A percentile compares a stretch with the other conserved stretches of the same genome.
These are phyloP conservation scores for Glaciozyma antarctica DNA, from an alignment of 768 basidiomycete genomes.

Conservation along the genomic window DNA sequence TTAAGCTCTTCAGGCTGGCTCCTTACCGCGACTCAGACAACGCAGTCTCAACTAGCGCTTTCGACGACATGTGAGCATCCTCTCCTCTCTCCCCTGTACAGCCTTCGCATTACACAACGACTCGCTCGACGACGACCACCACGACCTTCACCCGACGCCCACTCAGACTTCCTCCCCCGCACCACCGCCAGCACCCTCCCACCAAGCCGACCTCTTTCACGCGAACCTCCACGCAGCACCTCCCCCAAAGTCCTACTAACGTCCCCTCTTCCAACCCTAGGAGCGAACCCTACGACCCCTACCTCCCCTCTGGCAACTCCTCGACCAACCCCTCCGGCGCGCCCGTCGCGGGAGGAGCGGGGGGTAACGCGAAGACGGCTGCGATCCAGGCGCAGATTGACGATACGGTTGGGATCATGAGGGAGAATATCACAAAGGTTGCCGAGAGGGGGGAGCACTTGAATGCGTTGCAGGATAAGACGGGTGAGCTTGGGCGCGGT, in stretches of 20 bases:
- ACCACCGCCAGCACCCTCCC: background rate
- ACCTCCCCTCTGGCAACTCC: slow-evolving; percentile 63
- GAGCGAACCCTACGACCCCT: slow-evolving; percentile 94
- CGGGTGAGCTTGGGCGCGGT: slow-evolving; percentile 56
- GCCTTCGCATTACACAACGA: background rate
- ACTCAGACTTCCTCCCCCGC: background rate
- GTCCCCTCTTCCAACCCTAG: background rate
- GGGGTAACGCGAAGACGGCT: slow-evolving; percentile 68
- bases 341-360: slow-evolving; percentile 21
- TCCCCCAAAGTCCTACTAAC: background rate
- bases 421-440: slow-evolving; percentile 92
- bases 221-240: background rate
- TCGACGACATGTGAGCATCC: background rate
- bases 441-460: slow-evolving; percentile 89
- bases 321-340: slow-evolving; percentile 3
- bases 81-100: background rate
- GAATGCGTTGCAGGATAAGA: slow-evolving; percentile 94
- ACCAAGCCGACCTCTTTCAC: background rate
- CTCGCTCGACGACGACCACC: too few species aligned
- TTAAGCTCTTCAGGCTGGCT: background rate
- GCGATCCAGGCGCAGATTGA: slow-evolving; percentile 91
- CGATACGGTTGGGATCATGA: slow-evolving; percentile 94
- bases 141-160: background rate
- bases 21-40: background rate
- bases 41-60: background rate